phyloP scores from a whole-genome alignment of 106 monocot species.

The Amphibolis antarctica region DNA sequence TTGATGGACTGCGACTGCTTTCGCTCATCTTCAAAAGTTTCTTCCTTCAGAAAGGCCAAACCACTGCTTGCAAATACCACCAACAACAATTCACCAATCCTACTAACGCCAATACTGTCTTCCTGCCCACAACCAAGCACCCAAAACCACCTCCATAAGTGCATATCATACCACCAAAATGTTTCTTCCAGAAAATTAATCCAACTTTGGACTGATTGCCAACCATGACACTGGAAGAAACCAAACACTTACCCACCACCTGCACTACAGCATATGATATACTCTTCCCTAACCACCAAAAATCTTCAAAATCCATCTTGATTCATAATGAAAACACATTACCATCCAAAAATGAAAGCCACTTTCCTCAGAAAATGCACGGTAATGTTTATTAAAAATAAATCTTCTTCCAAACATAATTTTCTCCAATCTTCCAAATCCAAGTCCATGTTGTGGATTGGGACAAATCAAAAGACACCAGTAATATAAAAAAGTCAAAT shows the following conservation, averaged over 20 bases:
- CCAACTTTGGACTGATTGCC: constrained; percentile 4
- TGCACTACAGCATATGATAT: background rate
- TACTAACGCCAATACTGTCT: constrained; percentile 9
- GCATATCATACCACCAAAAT: constrained; percentile 6
- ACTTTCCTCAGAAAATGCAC: too few relatives aligned
- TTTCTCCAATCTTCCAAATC: too few relatives aligned
- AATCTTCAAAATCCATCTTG: background rate
- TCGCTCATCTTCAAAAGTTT: constrained; percentile 21
- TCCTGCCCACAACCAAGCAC: constrained; percentile 16
- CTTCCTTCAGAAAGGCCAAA: background rate
- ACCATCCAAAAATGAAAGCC: too few relatives aligned
- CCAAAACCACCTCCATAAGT: constrained; percentile 24
- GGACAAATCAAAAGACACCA: too few relatives aligned
- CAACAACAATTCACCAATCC: background rate
- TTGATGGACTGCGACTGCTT: constrained; percentile 34
- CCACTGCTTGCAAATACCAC: constrained; percentile 2
- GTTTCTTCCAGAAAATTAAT: constrained; percentile 10
- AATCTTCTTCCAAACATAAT: too few relatives aligned
- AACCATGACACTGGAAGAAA: background rate
- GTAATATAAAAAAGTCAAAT: too few relatives aligned
- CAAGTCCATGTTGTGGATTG: too few relatives aligned
- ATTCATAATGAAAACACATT: background rate
- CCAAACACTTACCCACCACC: constrained; percentile 3
- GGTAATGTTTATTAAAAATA: too few relatives aligned
- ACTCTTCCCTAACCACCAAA: background rate